Conservation (phyloP, 2,329 filamentous ascomycete species). For the Aspergillus sclerotialis region DNA sequence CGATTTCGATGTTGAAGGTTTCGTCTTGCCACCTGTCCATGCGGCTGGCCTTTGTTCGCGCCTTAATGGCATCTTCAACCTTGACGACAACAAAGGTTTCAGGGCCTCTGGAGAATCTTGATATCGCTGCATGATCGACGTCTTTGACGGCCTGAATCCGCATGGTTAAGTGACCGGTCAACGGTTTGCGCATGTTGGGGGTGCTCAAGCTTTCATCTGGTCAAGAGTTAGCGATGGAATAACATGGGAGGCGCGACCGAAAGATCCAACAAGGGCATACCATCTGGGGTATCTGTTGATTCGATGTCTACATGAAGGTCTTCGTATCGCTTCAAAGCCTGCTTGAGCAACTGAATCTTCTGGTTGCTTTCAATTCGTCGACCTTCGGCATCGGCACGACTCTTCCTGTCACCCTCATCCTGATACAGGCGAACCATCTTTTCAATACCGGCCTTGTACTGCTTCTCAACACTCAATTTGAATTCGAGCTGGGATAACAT, state of each 20-base stretch:
- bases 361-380: slow-evolving; percentile 91
- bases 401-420: slow-evolving; percentile 96
- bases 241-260: slow-evolving; percentile 1
- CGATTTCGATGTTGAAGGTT: slow-evolving; percentile 83
- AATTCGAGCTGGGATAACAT: slow-evolving; percentile 99
- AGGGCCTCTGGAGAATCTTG: slow-evolving; percentile 78
- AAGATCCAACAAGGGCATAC: slow-evolving; percentile 44
- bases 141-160: slow-evolving; percentile 84
- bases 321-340: slow-evolving; percentile 93
- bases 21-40: slow-evolving; percentile 91
- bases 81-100: slow-evolving; percentile 96
- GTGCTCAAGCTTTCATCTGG: slow-evolving; percentile 93
- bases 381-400: slow-evolving; percentile 83
- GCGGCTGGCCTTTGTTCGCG: slow-evolving; percentile 74
- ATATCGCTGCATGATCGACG: slow-evolving; percentile 81
- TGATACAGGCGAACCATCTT: slow-evolving; percentile 98
- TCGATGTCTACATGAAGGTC: slow-evolving; percentile 95
- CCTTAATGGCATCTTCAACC: slow-evolving; percentile 88
- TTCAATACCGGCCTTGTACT: slow-evolving; percentile 97
- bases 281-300: slow-evolving; percentile 67
- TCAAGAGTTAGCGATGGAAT: slow-evolving; percentile 19
- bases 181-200: slow-evolving; percentile 89
- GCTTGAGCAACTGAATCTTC: slow-evolving; percentile 92
- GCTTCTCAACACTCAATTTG: slow-evolving; percentile 96
- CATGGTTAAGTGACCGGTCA: slow-evolving; percentile 83